A percentile compares a stretch with the other conserved stretches of the same genome.
Conservation (phyloP, 768 basidiomycete species). For the Termitomyces sp. region DNA sequence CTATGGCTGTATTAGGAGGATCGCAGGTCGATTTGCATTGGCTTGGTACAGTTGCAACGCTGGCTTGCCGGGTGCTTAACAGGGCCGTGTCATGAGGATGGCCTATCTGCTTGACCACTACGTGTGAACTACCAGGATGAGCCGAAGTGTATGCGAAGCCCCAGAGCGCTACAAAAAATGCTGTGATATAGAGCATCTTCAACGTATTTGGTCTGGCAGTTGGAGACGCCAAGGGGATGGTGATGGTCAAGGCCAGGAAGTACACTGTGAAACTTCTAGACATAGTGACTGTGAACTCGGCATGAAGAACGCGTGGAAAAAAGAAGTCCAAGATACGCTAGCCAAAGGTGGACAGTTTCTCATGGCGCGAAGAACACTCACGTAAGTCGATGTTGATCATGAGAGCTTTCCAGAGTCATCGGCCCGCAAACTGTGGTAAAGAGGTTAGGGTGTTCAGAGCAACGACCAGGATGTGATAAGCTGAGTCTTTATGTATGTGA, state of each 20-base stretch:
- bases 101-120: background rate
- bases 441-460: too few relatives aligned
- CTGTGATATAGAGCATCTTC: background rate
- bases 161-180: background rate
- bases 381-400: background rate
- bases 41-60: conserved; percentile 22
- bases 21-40: conserved; percentile 33
- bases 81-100: background rate
- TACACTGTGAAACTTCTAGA: background rate
- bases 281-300: background rate
- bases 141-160: background rate
- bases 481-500: too few relatives aligned
- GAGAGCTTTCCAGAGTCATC: background rate
- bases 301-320: background rate
- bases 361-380: background rate
- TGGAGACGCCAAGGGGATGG: background rate
- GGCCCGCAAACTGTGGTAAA: background rate
- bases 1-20: conserved; percentile 22
- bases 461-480: too few relatives aligned
- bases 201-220: background rate
- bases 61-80: conserved; percentile 22
- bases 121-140: background rate
- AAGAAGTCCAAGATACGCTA: background rate
- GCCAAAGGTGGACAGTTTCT: background rate
- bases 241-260: background rate